A percentile compares a stretch with the other conserved stretches of the same genome.
Conservation (phyloP, 2,329 filamentous ascomycete genomes). For the Bipolaris sorokiniana region DNA sequence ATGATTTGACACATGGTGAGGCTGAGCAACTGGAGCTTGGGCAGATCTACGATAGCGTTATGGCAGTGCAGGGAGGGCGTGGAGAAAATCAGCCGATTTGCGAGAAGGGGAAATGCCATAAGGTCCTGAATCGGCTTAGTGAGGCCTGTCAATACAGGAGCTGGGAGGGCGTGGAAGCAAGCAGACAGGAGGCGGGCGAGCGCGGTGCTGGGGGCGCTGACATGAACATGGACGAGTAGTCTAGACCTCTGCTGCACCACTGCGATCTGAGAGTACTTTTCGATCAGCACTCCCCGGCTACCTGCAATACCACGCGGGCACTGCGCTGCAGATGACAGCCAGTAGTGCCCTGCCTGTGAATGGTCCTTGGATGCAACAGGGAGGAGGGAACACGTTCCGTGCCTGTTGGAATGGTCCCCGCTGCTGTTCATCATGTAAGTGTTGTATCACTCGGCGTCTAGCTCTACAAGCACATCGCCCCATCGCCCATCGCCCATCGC, state of each 20-base stretch:
- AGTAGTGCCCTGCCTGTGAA: not conserved
- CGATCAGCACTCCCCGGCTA: conserved; percentile 11
- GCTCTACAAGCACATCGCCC: too few species aligned
- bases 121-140: not conserved
- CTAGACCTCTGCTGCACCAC: conserved; percentile 2
- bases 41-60: conserved; percentile 9
- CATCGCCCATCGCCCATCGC: too few species aligned
- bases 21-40: conserved; percentile 2
- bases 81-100: conserved; percentile 11
- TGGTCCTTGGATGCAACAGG: conserved; percentile 6
- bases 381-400: not conserved
- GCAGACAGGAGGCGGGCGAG: not conserved
- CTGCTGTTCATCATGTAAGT: not conserved
- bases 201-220: conserved; percentile 6
- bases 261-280: conserved; percentile 8
- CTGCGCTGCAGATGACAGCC: conserved; percentile 4
- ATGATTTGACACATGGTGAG: not conserved
- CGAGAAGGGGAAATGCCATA: not conserved
- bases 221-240: not conserved
- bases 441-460: too few species aligned
- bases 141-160: conserved; percentile 1
- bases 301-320: conserved; percentile 3
- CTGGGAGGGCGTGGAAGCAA: conserved; percentile 8
- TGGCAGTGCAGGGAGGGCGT: conserved; percentile 1
- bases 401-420: not conserved